Evolutionary conservation across 2,329 filamentous ascomycete genomes (phyloP), one percentile per base, ranked within the genome.

Genomic region (Penicillium capsulatum): DNA sequence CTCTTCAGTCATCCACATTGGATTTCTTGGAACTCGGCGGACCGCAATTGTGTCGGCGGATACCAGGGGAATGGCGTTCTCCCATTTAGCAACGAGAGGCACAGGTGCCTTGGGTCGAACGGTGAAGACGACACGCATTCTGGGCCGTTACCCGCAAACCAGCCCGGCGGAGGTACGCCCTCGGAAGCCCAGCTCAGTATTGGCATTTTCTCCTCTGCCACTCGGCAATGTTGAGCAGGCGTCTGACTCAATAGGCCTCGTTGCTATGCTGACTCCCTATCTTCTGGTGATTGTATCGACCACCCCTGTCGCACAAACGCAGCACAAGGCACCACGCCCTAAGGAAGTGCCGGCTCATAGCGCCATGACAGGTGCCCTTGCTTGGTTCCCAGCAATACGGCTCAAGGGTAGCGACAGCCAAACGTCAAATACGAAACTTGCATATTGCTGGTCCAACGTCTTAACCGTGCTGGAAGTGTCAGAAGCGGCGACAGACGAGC

Each of bases 401-500:
- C 72, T 98, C 30, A 97, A 97, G 64, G 78, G 80, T 11, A 77
- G 80, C 7, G 82, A 88, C 46, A 71, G 78, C 2, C 74, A 77
- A 32, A 80, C 78, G 0, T 81, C 80, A 4, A 84, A 81, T 54
- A 77, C 81, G 6, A 97, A 98, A 64, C 76, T 98, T 13, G 91
- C 87, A 0, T 98, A 98, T 68, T 96, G 90, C 65, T 98, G 92
- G 92, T 97, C 92, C 2, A 97, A 97, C 57, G 81, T 97, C n/a
- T 70, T 98, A 50, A 97, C 90, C 0, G 83, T 98, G 4, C 70
- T 98, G 16, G 92, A 98, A 48, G 80, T 97, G 8, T 82, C 91
- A 36, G 84, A 92, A 52, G 72, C 82, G 9, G 75, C 76, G 14
- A 67, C 66, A 7, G 64, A 71, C 4, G 67, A 73, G 16, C 61